A percentile compares a stretch with the other conserved stretches of the same genome.
phyloP scores from a whole-genome alignment of 2,329 filamentous ascomycete species.

The Calonectria pteridis region DNA sequence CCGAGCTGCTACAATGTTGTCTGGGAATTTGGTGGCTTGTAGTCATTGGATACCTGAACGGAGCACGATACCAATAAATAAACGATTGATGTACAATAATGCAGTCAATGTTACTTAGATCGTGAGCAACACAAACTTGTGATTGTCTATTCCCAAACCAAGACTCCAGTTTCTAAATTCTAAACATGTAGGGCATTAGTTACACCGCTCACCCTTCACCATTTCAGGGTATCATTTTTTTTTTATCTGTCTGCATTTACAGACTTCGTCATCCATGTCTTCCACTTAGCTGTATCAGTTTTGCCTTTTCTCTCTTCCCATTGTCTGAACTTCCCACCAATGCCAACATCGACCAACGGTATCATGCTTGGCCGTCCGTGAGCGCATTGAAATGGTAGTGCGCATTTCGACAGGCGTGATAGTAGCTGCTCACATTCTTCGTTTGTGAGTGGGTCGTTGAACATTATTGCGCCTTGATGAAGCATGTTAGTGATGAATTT shows the following conservation, averaged over 20 bases:
- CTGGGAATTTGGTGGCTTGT: not conserved
- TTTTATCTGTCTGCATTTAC: not conserved
- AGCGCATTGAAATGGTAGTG: slow-evolving; percentile 86
- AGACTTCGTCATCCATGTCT: slow-evolving; percentile 30
- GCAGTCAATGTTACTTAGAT: not conserved
- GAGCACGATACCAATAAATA: slow-evolving; percentile 3
- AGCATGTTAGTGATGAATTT: slow-evolving; percentile 14
- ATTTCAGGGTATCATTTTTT: slow-evolving; percentile 15
- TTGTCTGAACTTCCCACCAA: slow-evolving; percentile 38
- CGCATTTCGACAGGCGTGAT: slow-evolving; percentile 68
- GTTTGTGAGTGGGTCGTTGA: slow-evolving; percentile 76
- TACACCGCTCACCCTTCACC: not conserved
- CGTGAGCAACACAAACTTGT: not conserved
- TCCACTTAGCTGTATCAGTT: slow-evolving; percentile 30
- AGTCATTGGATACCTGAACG: slow-evolving; percentile 17
- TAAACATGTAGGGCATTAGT: not conserved
- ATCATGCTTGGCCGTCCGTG: slow-evolving; percentile 80
- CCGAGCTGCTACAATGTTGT: not conserved
- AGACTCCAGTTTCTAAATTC: not conserved
- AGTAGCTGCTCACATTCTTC: slow-evolving; percentile 72
- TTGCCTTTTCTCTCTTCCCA: slow-evolving; percentile 40
- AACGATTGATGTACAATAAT: not conserved
- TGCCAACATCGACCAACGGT: slow-evolving; percentile 68
- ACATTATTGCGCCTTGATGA: slow-evolving; percentile 77
- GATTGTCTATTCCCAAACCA: not conserved